phyloP scores from a whole-genome alignment of 495 filamentous ascomycete species.

The Amorphotheca resinae region DNA sequence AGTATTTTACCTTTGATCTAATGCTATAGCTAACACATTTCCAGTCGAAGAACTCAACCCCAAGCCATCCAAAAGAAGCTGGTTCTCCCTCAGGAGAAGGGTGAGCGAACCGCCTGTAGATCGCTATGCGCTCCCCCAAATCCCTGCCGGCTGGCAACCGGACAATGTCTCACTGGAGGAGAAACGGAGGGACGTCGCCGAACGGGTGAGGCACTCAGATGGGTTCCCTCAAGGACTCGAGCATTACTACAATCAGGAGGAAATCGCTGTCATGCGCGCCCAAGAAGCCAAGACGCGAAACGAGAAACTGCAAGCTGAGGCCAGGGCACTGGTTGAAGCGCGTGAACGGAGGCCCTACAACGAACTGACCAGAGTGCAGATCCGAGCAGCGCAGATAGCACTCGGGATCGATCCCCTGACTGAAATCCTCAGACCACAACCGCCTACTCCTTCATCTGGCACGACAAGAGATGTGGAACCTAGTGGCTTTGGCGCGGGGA shows the following conservation, averaged over 20 bases:
- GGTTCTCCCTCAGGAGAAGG: neutral
- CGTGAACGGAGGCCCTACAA: neutral
- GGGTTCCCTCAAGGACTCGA: constrained; percentile 1
- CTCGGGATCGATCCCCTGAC: neutral
- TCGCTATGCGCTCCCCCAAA: constrained; percentile 4
- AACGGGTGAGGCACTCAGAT: neutral
- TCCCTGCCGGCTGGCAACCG: constrained; percentile 3
- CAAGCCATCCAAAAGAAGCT: neutral
- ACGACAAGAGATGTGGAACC: too few species aligned
- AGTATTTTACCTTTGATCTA: too few species aligned
- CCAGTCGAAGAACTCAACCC: constrained; percentile 13
- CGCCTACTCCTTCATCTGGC: too few species aligned
- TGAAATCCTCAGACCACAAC: neutral
- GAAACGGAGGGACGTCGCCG: neutral
- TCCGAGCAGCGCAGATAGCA: neutral
- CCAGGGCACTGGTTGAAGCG: neutral
- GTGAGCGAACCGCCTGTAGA: neutral
- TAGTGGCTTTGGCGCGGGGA: too few species aligned
- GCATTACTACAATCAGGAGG: constrained; percentile 4
- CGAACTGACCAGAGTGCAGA: neutral
- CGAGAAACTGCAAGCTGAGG: neutral
- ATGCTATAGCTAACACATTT: constrained; percentile 1
- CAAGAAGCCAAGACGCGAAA: neutral
- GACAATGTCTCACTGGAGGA: neutral
- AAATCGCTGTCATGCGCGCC: neutral